These are phyloP conservation scores for Phialocephala sp. DNA, from an alignment of 2,329 filamentous ascomycete genomes.

Conservation along the genomic window DNA sequence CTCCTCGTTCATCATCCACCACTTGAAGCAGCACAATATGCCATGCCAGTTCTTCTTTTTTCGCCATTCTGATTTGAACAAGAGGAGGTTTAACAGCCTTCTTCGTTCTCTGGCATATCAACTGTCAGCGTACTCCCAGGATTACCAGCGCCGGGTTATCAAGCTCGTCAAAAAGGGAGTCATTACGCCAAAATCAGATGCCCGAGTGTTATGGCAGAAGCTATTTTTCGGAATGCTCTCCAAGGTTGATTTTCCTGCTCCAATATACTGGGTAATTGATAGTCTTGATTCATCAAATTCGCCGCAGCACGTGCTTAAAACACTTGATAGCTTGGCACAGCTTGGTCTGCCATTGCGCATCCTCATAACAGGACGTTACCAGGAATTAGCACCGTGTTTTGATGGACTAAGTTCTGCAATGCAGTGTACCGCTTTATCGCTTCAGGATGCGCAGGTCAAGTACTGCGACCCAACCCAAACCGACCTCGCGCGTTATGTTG, in stretches of 20 bases:
- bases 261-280: not conserved
- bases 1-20: slow-evolving; percentile 39
- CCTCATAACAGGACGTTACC: not conserved
- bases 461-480: not conserved
- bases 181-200: not conserved
- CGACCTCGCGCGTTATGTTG: slow-evolving; percentile 1
- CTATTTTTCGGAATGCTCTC: not conserved
- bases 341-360: not conserved
- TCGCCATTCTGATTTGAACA: not conserved
- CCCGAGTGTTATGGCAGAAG: not conserved
- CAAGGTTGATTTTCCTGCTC: not conserved
- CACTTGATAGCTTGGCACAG: not conserved
- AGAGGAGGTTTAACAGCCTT: not conserved
- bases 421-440: not conserved
- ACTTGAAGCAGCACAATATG: slow-evolving; percentile 26
- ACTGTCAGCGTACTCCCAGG: not conserved
- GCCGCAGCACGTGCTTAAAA: not conserved
- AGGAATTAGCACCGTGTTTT: not conserved
- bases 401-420: not conserved
- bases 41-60: slow-evolving; percentile 36
- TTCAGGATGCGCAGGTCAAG: not conserved
- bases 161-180: not conserved
- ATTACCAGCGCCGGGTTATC: not conserved
- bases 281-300: not conserved
- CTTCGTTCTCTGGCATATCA: not conserved